These are phyloP conservation scores for Wilcoxina mikolae DNA, from an alignment of 495 filamentous ascomycete species.

Conservation along the genomic window DNA sequence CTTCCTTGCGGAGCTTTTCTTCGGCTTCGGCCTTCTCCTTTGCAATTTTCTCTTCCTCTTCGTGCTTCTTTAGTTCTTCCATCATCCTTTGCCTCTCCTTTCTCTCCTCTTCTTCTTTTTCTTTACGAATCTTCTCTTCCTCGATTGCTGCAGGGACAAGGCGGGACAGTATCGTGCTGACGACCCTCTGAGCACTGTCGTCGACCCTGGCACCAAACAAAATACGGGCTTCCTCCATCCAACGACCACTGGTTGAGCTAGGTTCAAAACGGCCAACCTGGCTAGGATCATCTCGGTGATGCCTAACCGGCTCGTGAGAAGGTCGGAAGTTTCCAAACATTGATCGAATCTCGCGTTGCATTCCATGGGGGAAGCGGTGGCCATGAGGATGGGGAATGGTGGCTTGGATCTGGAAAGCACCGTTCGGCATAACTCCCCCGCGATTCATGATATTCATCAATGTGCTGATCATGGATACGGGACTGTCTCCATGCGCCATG, in stretches of 20 bases:
- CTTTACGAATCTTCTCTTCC: slow-evolving; percentile 51
- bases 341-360: slow-evolving; percentile 43
- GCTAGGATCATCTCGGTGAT: slow-evolving; percentile 25
- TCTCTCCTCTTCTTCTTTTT: slow-evolving; percentile 40
- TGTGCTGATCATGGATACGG: slow-evolving; percentile 44
- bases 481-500: slow-evolving; percentile 32
- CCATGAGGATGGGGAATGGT: slow-evolving; percentile 33
- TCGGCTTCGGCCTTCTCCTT: slow-evolving; percentile 46
- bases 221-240: slow-evolving; percentile 82
- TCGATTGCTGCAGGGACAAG: slow-evolving; percentile 75
- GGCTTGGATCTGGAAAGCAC: slow-evolving; percentile 43
- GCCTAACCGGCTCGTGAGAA: slow-evolving; percentile 29
- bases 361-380: slow-evolving; percentile 27
- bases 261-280: slow-evolving; percentile 42
- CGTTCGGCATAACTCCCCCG: slow-evolving; percentile 33
- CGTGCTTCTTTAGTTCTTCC: slow-evolving; percentile 48
- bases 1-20: slow-evolving; percentile 44
- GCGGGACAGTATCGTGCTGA: slow-evolving; percentile 54
- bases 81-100: slow-evolving; percentile 31
- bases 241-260: slow-evolving; percentile 54
- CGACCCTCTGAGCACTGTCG: slow-evolving; percentile 58
- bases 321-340: slow-evolving; percentile 41
- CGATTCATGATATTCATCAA: slow-evolving; percentile 42
- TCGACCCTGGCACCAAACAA: slow-evolving; percentile 54
- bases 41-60: slow-evolving; percentile 44